These are phyloP conservation scores for Schizosaccharomyces octosporus DNA, from an alignment of 805 yeast genomes.

Conservation along the genomic window DNA sequence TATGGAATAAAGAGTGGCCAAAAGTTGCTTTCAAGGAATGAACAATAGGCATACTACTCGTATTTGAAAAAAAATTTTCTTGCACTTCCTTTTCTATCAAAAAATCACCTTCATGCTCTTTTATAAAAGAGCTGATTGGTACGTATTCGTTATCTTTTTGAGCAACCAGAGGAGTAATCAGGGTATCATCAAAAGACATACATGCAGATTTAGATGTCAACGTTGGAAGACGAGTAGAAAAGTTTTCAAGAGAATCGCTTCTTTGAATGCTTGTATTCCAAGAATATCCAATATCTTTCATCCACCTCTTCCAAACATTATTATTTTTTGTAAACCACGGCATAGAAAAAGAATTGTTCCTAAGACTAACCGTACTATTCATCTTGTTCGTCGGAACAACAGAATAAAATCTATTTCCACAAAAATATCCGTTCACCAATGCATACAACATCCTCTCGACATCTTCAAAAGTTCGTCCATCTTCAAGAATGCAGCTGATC, in stretches of 20 bases:
- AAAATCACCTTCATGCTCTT: no score
- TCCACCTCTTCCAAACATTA: slow-evolving; percentile 3
- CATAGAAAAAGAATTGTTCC: not conserved
- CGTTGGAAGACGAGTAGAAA: not conserved
- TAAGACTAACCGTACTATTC: no score
- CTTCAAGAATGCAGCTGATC: not conserved
- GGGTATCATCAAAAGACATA: no score
- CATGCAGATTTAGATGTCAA: no score
- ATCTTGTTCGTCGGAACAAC: no score
- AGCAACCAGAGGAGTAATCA: no score
- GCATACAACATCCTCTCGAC: not conserved
- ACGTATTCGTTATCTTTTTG: no score
- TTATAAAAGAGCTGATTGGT: no score
- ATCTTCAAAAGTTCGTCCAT: not conserved
- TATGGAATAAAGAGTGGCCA: not conserved
- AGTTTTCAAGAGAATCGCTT: not conserved
- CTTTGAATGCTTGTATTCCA: not conserved
- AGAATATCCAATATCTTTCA: slow-evolving; percentile 4
- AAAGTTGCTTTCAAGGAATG: not conserved
- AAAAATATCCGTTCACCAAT: not conserved
- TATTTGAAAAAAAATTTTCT: no score
- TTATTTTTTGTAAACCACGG: not conserved
- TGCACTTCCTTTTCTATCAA: no score
- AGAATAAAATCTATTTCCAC: no score
- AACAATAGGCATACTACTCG: no score